Evolutionary conservation across 768 basidiomycete genomes (phyloP).

Genomic region (Amanita inopinata): DNA sequence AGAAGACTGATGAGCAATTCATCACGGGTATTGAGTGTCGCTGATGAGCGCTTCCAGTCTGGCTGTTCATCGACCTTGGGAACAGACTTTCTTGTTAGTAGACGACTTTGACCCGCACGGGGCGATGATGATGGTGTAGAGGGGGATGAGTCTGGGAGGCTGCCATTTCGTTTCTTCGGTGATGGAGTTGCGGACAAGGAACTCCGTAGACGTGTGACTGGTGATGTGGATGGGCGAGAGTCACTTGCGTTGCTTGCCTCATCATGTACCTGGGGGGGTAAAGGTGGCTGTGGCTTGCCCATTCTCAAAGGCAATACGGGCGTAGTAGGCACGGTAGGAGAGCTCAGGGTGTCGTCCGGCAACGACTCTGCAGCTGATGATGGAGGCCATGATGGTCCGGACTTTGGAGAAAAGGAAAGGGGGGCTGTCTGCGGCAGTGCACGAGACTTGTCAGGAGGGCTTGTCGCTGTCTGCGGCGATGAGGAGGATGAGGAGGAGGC

Average conservation of each 20-base stretch:
- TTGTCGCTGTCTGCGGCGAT: conserved; percentile 6
- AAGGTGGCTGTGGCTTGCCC: conserved; percentile 6
- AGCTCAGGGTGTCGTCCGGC: background rate
- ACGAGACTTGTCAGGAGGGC: background rate
- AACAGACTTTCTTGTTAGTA: conserved; percentile 26
- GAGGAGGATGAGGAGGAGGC: conserved; percentile 7
- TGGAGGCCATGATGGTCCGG: conserved; percentile 6
- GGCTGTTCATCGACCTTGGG: conserved; percentile 15
- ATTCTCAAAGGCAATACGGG: background rate
- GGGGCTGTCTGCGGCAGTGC: background rate
- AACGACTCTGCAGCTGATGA: conserved; percentile 8
- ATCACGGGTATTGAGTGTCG: conserved; percentile 52
- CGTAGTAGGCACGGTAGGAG: background rate
- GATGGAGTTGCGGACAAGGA: conserved; percentile 13
- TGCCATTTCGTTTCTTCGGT: conserved; percentile 4
- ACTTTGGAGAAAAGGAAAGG: background rate
- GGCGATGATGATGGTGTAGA: conserved; percentile 34
- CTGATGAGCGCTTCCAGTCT: conserved; percentile 35
- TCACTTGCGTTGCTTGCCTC: background rate
- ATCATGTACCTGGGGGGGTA: background rate
- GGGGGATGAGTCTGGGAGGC: conserved; percentile 16
- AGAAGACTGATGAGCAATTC: conserved; percentile 84
- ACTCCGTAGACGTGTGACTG: conserved; percentile 1
- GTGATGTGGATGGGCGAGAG: background rate
- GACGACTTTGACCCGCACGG: conserved; percentile 20